These are phyloP conservation scores for Trichoderma arundinaceum DNA, from an alignment of 2,329 filamentous ascomycete species.

Conservation along the genomic window DNA sequence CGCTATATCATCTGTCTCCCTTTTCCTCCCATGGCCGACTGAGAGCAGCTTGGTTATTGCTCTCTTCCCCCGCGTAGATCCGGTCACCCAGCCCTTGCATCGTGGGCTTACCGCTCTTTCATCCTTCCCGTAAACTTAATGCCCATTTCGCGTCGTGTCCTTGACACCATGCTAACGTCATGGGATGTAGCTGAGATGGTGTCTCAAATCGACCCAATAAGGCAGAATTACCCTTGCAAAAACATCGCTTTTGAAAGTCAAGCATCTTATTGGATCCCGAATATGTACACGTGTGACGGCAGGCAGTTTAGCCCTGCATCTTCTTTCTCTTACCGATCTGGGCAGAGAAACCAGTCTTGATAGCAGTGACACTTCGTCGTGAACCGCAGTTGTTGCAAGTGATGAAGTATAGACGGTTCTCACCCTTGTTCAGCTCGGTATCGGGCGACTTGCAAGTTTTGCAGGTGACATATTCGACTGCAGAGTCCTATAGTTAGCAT, in stretches of 20 bases:
- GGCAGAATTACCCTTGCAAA: conserved; percentile 5
- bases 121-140: neutral
- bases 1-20: conserved; percentile 15
- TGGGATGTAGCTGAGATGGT: conserved; percentile 1
- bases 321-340: conserved; percentile 99
- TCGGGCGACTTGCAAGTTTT: conserved; percentile 96
- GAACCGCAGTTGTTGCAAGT: conserved; percentile 86
- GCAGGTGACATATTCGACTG: conserved; percentile 97
- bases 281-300: neutral
- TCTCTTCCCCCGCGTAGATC: neutral
- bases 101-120: conserved; percentile 9
- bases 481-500: conserved; percentile 40
- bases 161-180: conserved; percentile 2
- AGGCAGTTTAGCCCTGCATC: conserved; percentile 72
- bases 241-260: conserved; percentile 15
- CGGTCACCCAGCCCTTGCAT: conserved; percentile 2
- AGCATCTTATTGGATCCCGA: conserved; percentile 1
- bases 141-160: neutral
- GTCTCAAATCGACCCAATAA: conserved; percentile 16
- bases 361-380: conserved; percentile 88
- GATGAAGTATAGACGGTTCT: conserved; percentile 98
- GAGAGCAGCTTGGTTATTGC: neutral
- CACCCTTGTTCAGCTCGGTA: conserved; percentile 96
- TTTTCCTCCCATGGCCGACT: neutral
- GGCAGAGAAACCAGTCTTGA: conserved; percentile 99